Percentiles rank a stretch among this genome's conserved stretches.
Evolutionary conservation across 1,139 yeast genomes (phyloP).

Genomic region (Sporopachydermia cereana): DNA sequence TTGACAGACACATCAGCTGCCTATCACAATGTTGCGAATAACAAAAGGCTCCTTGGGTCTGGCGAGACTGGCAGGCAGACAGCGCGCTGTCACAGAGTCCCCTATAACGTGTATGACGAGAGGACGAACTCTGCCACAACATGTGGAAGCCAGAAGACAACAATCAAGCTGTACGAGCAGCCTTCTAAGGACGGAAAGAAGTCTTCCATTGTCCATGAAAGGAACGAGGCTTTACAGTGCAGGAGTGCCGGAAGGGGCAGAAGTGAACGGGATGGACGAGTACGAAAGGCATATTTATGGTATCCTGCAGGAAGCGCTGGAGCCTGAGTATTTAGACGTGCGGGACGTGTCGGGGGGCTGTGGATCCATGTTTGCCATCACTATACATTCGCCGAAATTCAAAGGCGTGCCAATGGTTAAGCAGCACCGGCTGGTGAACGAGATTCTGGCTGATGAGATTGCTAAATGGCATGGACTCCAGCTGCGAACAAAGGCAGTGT

Average conservation of each 20-base stretch:
- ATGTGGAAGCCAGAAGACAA: too few relatives aligned
- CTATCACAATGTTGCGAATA: too few relatives aligned
- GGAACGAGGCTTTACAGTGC: background rate
- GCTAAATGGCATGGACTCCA: constrained; percentile 93
- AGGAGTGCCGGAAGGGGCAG: background rate
- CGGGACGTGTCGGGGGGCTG: constrained; percentile 87
- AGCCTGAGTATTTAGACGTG: constrained; percentile 53
- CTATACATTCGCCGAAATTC: constrained; percentile 61
- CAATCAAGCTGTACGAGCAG: too few relatives aligned
- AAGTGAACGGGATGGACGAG: constrained; percentile 31
- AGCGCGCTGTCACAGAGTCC: too few relatives aligned
- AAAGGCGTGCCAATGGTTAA: constrained; percentile 75
- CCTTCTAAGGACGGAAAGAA: too few relatives aligned
- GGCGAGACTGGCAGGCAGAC: too few relatives aligned
- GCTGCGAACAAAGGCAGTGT: constrained; percentile 49
- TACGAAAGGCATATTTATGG: constrained; percentile 58
- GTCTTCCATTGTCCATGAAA: too few relatives aligned
- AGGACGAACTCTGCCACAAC: too few relatives aligned
- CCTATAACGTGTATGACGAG: too few relatives aligned
- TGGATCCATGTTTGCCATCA: constrained; percentile 94
- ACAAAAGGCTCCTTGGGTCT: too few relatives aligned
- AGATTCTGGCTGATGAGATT: constrained; percentile 72
- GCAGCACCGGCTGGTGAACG: constrained; percentile 86
- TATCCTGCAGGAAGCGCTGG: constrained; percentile 40
- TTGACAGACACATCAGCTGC: too few relatives aligned